These are phyloP conservation scores for Globisporangium echinulatum DNA, from an alignment of 352 stramenopile genomes.

Conservation along the genomic window DNA sequence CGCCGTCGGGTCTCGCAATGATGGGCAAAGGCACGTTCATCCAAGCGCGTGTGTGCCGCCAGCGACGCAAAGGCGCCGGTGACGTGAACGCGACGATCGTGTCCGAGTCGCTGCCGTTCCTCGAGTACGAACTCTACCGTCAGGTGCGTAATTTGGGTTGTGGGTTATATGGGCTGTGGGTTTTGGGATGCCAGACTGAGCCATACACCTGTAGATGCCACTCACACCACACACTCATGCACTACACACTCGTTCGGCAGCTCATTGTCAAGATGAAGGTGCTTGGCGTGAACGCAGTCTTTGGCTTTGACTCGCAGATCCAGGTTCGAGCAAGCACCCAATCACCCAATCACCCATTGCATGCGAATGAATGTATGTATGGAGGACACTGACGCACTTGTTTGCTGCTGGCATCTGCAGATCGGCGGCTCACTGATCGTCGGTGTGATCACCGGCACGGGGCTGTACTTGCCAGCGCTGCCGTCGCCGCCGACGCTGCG, in stretches of 20 bases:
- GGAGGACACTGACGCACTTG: too few relatives aligned
- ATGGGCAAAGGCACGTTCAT: conserved; percentile 93
- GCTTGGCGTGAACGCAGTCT: conserved; percentile 95
- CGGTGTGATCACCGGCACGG: conserved; percentile 89
- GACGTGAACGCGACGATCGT: conserved; percentile 96
- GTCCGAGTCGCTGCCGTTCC: conserved; percentile 95
- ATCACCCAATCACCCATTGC: neutral
- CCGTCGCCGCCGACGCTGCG: conserved; percentile 89
- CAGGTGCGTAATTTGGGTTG: conserved; percentile 56
- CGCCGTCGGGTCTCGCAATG: conserved; percentile 72
- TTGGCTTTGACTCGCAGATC: conserved; percentile 90
- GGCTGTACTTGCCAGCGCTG: conserved; percentile 91
- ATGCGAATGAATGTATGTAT: neutral
- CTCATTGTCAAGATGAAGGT: conserved; percentile 89
- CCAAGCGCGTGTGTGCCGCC: conserved; percentile 93
- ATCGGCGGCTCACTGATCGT: conserved; percentile 86
- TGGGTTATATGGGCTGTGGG: too few relatives aligned
- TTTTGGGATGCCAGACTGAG: neutral
- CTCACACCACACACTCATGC: too few relatives aligned
- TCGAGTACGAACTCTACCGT: conserved; percentile 97
- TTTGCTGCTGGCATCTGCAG: conserved; percentile 11
- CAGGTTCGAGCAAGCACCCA: conserved; percentile 22
- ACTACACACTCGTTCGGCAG: conserved; percentile 14
- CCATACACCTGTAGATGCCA: too few relatives aligned
- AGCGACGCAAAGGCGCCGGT: conserved; percentile 85